A percentile compares a stretch with the other conserved stretches of the same genome.
Evolutionary conservation across 345 rosid species (phyloP).

Genomic region (Sisymbrium irio): DNA sequence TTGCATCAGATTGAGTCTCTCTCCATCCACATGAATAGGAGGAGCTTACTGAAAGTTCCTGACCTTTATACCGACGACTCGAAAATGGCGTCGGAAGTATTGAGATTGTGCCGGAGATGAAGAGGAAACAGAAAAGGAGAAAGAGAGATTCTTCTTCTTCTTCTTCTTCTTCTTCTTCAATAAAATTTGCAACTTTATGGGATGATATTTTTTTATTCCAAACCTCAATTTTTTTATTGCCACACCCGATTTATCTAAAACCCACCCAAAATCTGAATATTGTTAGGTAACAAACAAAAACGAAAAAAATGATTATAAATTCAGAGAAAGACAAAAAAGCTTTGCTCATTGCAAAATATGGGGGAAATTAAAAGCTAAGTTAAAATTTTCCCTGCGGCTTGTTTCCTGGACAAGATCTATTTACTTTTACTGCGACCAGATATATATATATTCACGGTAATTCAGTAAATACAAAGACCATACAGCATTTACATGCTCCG

Average conservation of each 20-base stretch:
- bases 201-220: slow-evolving; percentile 4
- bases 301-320: background rate
- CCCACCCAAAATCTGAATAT: slow-evolving; percentile 1
- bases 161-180: slow-evolving; percentile 16
- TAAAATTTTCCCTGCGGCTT: background rate
- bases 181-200: background rate
- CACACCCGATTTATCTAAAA: slow-evolving; percentile 35
- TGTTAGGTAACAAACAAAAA: background rate
- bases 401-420: too few species aligned
- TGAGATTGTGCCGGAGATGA: slow-evolving; percentile 14
- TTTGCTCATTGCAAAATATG: background rate
- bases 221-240: slow-evolving; percentile 23
- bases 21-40: background rate
- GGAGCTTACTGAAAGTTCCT: background rate
- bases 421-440: too few species aligned
- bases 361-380: background rate
- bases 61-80: slow-evolving; percentile 23
- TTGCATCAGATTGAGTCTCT: background rate
- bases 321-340: background rate
- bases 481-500: background rate
- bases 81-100: slow-evolving; percentile 15
- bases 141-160: slow-evolving; percentile 22
- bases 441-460: too few species aligned
- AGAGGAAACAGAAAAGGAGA: slow-evolving; percentile 9
- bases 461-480: background rate